These are phyloP conservation scores for Tylopilus intermedius DNA, from an alignment of 768 basidiomycete genomes.

Conservation along the genomic window DNA sequence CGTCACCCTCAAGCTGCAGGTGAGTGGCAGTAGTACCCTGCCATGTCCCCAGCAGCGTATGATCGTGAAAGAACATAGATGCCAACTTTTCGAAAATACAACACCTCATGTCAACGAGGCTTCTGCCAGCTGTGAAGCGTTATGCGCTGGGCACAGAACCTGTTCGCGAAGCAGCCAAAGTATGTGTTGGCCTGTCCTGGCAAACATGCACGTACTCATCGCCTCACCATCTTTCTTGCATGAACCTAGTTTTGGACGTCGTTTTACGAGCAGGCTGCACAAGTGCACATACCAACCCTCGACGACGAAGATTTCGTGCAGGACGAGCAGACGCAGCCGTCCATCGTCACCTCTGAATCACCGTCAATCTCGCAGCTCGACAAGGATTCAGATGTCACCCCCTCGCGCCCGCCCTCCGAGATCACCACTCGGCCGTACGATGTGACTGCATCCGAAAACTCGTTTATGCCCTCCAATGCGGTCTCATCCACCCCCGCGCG, in stretches of 20 bases:
- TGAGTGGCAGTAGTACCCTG: slow-evolving; percentile 22
- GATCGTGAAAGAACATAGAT: slow-evolving; percentile 68
- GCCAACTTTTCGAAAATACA: slow-evolving; percentile 91
- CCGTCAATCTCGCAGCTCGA: slow-evolving; percentile 10
- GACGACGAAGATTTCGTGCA: slow-evolving; percentile 61
- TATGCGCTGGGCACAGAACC: slow-evolving; percentile 86
- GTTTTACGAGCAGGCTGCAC: slow-evolving; percentile 92
- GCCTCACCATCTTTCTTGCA: background rate
- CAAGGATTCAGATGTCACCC: slow-evolving; percentile 6
- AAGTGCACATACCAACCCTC: slow-evolving; percentile 72
- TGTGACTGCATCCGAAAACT: slow-evolving; percentile 55
- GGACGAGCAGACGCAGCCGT: slow-evolving; percentile 42
- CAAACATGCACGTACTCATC: background rate
- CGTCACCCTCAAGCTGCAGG: slow-evolving; percentile 89
- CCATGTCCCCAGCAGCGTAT: slow-evolving; percentile 8
- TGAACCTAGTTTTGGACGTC: slow-evolving; percentile 83
- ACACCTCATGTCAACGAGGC: slow-evolving; percentile 68
- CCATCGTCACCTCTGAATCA: slow-evolving; percentile 16
- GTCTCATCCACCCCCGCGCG: slow-evolving; percentile 75
- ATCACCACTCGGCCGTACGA: slow-evolving; percentile 23
- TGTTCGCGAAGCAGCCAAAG: slow-evolving; percentile 86
- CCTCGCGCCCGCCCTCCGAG: slow-evolving; percentile 11
- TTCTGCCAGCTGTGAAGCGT: slow-evolving; percentile 85
- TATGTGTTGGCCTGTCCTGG: slow-evolving; percentile 31
- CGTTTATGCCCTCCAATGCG: slow-evolving; percentile 70